These are phyloP conservation scores for Fusarium pseudograminearum DNA, from an alignment of 2,329 filamentous ascomycete genomes.

Conservation along the genomic window DNA sequence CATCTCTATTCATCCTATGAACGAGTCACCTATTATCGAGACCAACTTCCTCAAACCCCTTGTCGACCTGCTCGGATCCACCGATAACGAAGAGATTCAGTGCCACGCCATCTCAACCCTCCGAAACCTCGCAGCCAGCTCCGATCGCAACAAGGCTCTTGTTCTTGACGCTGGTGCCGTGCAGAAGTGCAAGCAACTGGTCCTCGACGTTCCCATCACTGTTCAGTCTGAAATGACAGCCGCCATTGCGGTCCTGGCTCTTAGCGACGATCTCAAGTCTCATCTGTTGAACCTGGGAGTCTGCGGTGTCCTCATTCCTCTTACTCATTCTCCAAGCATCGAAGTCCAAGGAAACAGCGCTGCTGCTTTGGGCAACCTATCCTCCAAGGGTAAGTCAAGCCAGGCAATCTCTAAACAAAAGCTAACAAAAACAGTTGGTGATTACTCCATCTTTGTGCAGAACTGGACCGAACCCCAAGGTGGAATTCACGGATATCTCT, in stretches of 20 bases:
- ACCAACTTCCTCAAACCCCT: conserved; percentile 94
- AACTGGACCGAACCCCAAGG: conserved; percentile 94
- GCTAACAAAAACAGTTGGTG: conserved; percentile 74
- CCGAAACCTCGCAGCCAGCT: conserved; percentile 94
- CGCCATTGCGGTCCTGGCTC: conserved; percentile 94
- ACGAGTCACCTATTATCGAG: conserved; percentile 98
- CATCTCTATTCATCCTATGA: conserved; percentile 97
- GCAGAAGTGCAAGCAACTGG: conserved; percentile 97
- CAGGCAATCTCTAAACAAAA: not conserved
- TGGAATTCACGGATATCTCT: conserved; percentile 95
- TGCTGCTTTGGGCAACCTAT: conserved; percentile 93
- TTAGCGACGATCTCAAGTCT: conserved; percentile 95
- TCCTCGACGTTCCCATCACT: conserved; percentile 90
- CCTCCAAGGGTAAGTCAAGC: conserved; percentile 83
- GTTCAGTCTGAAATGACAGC: conserved; percentile 99
- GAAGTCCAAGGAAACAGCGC: conserved; percentile 99
- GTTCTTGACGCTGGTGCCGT: conserved; percentile 96
- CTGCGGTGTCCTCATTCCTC: conserved; percentile 94
- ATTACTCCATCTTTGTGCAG: conserved; percentile 95
- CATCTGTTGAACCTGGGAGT: conserved; percentile 92
- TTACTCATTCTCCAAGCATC: conserved; percentile 95
- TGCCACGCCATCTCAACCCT: conserved; percentile 98
- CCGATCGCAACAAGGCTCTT: conserved; percentile 97
- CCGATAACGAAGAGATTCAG: conserved; percentile 98
- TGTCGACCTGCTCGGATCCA: conserved; percentile 92